phyloP scores from a whole-genome alignment of 163 green algal species.

The Botryococcus braunii region DNA sequence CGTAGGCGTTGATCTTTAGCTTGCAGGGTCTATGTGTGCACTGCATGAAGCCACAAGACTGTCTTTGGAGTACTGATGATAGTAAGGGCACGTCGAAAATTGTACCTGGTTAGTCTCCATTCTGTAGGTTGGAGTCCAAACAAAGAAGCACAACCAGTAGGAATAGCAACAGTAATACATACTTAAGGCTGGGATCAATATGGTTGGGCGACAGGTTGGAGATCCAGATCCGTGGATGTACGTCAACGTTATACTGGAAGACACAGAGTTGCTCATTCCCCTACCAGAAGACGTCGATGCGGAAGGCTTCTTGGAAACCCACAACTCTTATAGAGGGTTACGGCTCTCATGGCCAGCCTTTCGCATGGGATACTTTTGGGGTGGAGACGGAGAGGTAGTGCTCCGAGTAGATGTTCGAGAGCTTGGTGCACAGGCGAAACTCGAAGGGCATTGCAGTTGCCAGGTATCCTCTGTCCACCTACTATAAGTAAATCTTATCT shows the following conservation, averaged over 20 bases:
- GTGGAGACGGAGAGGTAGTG: constrained; percentile 26
- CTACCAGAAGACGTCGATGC: constrained; percentile 3
- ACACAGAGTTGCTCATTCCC: constrained; percentile 20
- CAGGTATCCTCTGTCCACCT: no score
- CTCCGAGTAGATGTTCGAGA: constrained; percentile 23
- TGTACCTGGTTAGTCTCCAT: no score
- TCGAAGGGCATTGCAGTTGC: no score
- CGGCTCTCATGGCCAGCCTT: constrained; percentile 12
- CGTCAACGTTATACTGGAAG: constrained; percentile 33
- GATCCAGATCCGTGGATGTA: constrained; percentile 32
- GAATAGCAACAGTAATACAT: background rate
- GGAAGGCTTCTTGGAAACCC: background rate
- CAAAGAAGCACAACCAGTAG: no score
- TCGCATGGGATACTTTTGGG: constrained; percentile 32
- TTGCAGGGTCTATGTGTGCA: no score
- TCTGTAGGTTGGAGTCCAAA: no score
- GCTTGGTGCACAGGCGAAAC: constrained; percentile 11
- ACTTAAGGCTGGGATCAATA: background rate
- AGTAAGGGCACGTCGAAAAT: no score
- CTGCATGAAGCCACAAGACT: no score
- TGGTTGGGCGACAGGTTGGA: no score
- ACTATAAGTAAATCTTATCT: no score
- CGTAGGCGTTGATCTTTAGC: no score
- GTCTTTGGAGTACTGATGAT: no score
- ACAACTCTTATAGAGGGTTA: constrained; percentile 2